Base-by-base conservation (phyloP, 768 basidiomycete genomes). In the Boletus sp. region DNA sequence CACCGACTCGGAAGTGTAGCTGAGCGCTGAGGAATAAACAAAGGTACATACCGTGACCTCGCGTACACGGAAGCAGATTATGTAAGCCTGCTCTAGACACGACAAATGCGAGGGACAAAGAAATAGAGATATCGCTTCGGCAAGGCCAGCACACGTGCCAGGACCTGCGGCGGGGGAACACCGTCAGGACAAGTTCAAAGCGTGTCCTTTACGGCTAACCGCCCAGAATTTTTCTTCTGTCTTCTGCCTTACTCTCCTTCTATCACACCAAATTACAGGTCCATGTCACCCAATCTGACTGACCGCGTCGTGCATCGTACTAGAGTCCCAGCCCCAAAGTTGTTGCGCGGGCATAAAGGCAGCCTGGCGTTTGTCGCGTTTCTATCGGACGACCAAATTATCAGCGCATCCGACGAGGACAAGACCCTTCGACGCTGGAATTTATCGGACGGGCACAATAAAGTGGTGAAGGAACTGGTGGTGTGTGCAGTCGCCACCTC, bases 321-420 rank as follows among this genome's bases (percentile, higher is more conserved):
- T 5, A 42, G 36, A 41, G 47, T 8, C 10, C 18, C 39, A 4
- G 5, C 40, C 5, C 52, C 65, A 15, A 55, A 5, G 17, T 2
- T 62, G 14, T 20, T 66, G 18, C 55, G 47, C 2, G 65, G 65
- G 17, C 66, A 67, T n/a, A 0, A 44, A 0, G 56, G 63, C 2
- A 28, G 53, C 44, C 33, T 59, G 40, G 9, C 46, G 1, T 65
- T 64, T n/a, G 65, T 67, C 36, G 48, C 53, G 7, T 66, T 67
- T 39, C 18, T 61, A 28, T 66, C 63, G 1, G 42, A 52, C 7
- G 51, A 55, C 28, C 47, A 54, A 2, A 49, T 66, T 10, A 51
- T 66, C n/a, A 67, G 65, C 7, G 59, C 65, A 4, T 65, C 65
- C 18, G 56, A 56, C 32, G 54, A 54, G 14, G 65, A 66, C 55